Evolutionary conservation across 495 filamentous ascomycete species (phyloP).

Genomic region (Viridothelium virens): DNA sequence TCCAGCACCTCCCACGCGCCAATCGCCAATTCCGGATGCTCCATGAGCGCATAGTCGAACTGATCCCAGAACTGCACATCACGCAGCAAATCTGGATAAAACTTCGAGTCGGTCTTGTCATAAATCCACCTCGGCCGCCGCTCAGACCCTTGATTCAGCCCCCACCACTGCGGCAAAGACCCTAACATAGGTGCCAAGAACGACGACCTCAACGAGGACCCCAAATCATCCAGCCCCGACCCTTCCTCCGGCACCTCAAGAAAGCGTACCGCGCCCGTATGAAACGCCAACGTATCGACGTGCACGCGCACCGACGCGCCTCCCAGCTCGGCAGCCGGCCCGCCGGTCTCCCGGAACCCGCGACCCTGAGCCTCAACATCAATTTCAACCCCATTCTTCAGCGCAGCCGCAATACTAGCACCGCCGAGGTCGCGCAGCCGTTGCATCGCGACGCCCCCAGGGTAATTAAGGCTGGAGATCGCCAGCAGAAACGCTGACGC

Average conservation of each 20-base stretch:
- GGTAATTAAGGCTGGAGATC: conserved; percentile 40
- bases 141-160: not conserved
- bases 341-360: no score
- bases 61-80: conserved; percentile 65
- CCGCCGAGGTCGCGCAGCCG: conserved; percentile 25
- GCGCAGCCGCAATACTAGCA: not conserved
- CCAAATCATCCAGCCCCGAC: conserved; percentile 12
- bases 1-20: conserved; percentile 66
- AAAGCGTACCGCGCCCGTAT: conserved; percentile 91
- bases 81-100: conserved; percentile 43
- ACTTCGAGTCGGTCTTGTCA: conserved; percentile 55
- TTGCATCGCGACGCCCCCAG: conserved; percentile 32
- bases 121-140: conserved; percentile 40
- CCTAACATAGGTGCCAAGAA: not conserved
- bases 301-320: conserved; percentile 46
- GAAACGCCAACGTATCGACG: conserved; percentile 80
- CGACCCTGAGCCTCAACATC: no score
- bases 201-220: not conserved
- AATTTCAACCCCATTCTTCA: no score
- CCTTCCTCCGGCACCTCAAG: conserved; percentile 42
- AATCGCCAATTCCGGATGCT: conserved; percentile 51
- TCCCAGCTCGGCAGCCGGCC: no score
- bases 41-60: conserved; percentile 75
- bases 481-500: conserved; percentile 58
- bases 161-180: no score